Base-by-base conservation (phyloP, 345 rosid genomes). In the Gossypium anomalum region DNA sequence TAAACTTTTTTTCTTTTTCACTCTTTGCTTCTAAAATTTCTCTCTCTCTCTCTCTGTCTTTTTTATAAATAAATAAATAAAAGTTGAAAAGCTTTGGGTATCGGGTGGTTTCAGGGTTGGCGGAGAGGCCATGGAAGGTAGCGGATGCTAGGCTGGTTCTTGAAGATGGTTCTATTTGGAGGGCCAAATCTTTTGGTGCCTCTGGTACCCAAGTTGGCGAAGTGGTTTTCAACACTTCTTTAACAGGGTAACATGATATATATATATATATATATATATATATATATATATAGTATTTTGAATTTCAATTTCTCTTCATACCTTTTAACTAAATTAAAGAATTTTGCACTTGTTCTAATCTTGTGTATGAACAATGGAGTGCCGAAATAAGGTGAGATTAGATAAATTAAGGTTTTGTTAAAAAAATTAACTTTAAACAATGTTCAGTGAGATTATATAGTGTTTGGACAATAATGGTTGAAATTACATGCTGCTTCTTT, bases 161-260 rank as follows among this genome's bases (percentile, higher is more conserved):
- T 71, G 95, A 89, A 79, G 99, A 93, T 69, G 98, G 99, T 75
- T 93, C 99, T 2, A 41, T 89, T 17, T 96, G 99, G 99, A 87
- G 76, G 73, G 99, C 98, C 51, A 96, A 93, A 87, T 88, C 99
- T 2, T 95, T 95, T 79, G 98, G 99, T 85, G 96, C 97, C 67
- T 83, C 84, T 11, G 99, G 98, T 58, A 93, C 98, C 9, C 97
- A 90, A 83, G 88, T 95, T 71, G 98, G 98, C 0, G 98, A 95
- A 84, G 92, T 95, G 73, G 99, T 95, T 5, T 95, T 95, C 80
- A 95, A 93, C 76, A 96, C 99, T 23, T 96, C 98, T 61, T 79
- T 96, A 82, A 96, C 98, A 15, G 97, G 98, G 98, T 93, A 62
- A 64, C 82, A 45, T 57, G 14, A 34, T 29, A 29, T 29, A 20